Conservation (phyloP, 208 protist genomes). For the Acanthamoeba polyphaga region DNA sequence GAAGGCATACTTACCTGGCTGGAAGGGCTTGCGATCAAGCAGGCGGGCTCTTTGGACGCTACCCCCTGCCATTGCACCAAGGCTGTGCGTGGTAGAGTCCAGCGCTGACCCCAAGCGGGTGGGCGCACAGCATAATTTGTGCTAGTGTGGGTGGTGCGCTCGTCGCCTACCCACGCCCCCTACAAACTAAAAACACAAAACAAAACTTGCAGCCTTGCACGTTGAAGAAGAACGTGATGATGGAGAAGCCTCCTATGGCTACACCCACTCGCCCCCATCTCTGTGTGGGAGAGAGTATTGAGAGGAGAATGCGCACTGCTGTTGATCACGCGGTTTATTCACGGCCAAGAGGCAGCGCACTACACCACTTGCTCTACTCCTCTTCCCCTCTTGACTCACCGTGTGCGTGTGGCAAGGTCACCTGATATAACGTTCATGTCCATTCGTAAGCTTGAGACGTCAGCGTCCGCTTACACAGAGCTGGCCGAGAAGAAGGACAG, state of each 20-base stretch:
- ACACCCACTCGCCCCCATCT: too few species aligned
- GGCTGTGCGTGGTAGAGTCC: conserved; percentile 27
- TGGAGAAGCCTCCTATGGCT: too few species aligned
- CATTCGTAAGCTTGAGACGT: neutral
- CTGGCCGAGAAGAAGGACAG: conserved; percentile 46
- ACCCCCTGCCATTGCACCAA: conserved; percentile 37
- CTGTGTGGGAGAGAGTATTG: too few species aligned
- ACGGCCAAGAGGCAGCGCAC: too few species aligned
- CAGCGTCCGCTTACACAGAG: neutral
- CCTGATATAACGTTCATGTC: too few species aligned
- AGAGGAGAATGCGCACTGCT: too few species aligned
- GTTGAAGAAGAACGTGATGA: too few species aligned
- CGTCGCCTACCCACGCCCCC: conserved; percentile 49
- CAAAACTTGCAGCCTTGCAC: neutral
- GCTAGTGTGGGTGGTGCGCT: conserved; percentile 39
- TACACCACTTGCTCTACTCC: too few species aligned
- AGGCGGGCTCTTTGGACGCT: neutral
- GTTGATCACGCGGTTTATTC: too few species aligned
- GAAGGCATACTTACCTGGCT: neutral
- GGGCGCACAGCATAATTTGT: conserved; percentile 28
- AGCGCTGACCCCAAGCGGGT: conserved; percentile 14
- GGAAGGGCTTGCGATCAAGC: conserved; percentile 35
- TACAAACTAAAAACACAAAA: neutral
- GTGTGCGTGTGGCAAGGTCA: too few species aligned
- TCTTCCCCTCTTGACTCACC: too few species aligned